Conservation (phyloP, 768 basidiomycete genomes). For the Stropharia rugosoannulata region DNA sequence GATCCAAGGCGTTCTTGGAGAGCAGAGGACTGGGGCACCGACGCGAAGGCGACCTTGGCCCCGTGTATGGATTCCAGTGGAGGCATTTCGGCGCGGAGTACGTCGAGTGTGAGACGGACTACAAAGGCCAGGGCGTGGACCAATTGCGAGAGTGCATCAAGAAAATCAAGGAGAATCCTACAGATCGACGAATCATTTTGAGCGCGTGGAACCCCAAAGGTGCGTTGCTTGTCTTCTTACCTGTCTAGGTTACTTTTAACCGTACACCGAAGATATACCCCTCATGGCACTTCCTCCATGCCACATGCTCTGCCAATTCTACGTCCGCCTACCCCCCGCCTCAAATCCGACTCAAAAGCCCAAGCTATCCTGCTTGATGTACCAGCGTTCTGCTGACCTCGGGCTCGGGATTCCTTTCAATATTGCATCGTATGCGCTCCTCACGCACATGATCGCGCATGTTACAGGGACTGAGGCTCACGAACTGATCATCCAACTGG, state of each 20-base stretch:
- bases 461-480: slow-evolving; percentile 84
- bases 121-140: slow-evolving; percentile 85
- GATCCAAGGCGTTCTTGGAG: slow-evolving; percentile 83
- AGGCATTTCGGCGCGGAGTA: slow-evolving; percentile 91
- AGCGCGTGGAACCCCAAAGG: slow-evolving; percentile 99
- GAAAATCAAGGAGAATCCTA: slow-evolving; percentile 92
- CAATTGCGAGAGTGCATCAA: slow-evolving; percentile 86
- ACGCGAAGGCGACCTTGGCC: slow-evolving; percentile 90
- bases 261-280: slow-evolving; percentile 64
- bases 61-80: slow-evolving; percentile 98
- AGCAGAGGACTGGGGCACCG: slow-evolving; percentile 80
- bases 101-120: slow-evolving; percentile 69
- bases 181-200: slow-evolving; percentile 90
- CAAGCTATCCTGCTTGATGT: slow-evolving; percentile 92
- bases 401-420: slow-evolving; percentile 99
- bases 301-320: slow-evolving; percentile 99
- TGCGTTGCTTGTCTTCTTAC: slow-evolving; percentile 32
- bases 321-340: slow-evolving; percentile 81
- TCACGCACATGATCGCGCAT: slow-evolving; percentile 97
- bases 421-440: slow-evolving; percentile 96
- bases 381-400: slow-evolving; percentile 95
- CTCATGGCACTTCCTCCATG: slow-evolving; percentile 98
- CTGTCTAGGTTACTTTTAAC: neutral
- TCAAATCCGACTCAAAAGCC: slow-evolving; percentile 50
- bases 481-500: slow-evolving; percentile 93